Evolutionary conservation across 208 protist genomes (phyloP).

Genomic region (Trypanosoma mega): DNA sequence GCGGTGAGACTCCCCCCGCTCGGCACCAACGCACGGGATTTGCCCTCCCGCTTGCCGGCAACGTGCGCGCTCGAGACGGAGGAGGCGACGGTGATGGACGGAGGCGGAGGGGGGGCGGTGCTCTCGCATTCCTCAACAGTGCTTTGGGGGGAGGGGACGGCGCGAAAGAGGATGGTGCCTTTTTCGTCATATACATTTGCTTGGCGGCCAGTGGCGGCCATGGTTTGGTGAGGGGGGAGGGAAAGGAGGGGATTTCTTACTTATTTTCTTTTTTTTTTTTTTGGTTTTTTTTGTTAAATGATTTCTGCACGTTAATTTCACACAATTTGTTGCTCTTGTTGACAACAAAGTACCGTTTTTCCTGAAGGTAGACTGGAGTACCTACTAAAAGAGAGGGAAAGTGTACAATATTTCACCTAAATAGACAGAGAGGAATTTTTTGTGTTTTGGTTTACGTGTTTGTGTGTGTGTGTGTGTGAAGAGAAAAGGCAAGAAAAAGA

Average conservation of each 20-base stretch:
- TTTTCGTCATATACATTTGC: conserved; percentile 62
- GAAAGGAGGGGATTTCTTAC: background rate
- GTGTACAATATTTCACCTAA: no score
- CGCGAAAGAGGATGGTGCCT: conserved; percentile 71
- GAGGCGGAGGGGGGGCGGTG: background rate
- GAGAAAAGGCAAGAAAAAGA: no score
- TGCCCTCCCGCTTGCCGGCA: background rate
- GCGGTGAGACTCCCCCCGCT: conserved; percentile 24
- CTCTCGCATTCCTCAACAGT: background rate
- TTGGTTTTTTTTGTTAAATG: background rate
- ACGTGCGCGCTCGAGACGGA: conserved; percentile 8
- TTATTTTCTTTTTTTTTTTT: background rate
- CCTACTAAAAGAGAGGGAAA: no score
- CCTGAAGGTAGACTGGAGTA: no score
- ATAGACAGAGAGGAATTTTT: no score
- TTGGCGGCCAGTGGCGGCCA: conserved; percentile 38
- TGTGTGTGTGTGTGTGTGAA: no score
- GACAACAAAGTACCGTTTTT: no score
- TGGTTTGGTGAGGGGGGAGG: no score
- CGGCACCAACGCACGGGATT: background rate
- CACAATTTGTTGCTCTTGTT: no score
- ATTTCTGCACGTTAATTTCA: no score
- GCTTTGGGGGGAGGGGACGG: conserved; percentile 24
- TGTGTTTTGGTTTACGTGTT: no score
- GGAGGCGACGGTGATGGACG: background rate